These are phyloP conservation scores for Monosporascus sp. DNA, from an alignment of 2,329 filamentous ascomycete genomes.

Conservation along the genomic window DNA sequence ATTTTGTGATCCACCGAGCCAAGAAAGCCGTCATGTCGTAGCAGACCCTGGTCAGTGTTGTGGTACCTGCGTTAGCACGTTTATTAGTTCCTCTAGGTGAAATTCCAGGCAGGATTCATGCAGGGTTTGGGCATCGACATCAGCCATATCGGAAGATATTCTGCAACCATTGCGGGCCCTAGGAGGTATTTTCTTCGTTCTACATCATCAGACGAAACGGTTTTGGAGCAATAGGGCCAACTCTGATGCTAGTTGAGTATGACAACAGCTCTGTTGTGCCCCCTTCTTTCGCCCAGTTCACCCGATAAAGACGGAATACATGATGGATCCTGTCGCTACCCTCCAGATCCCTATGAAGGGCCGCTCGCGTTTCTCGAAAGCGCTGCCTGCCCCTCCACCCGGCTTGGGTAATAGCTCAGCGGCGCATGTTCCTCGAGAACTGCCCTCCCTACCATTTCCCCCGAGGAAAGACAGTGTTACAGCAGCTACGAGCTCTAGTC, in stretches of 20 bases:
- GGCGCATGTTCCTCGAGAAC: conserved; percentile 15
- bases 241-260: conserved; percentile 11
- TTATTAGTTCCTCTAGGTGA: not conserved
- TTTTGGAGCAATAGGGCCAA: conserved; percentile 10
- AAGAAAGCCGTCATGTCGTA: not conserved
- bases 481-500: conserved; percentile 13
- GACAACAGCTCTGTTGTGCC: conserved; percentile 15
- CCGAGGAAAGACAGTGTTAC: conserved; percentile 22
- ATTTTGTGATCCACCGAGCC: not conserved
- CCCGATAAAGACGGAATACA: conserved; percentile 16
- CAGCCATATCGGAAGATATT: conserved; percentile 11
- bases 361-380: conserved; percentile 54
- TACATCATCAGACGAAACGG: conserved; percentile 18
- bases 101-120: not conserved
- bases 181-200: conserved; percentile 6
- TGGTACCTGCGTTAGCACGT: not conserved
- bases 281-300: conserved; percentile 9
- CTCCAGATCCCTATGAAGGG: conserved; percentile 33
- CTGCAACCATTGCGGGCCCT: conserved; percentile 17
- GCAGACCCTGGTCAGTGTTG: not conserved
- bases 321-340: conserved; percentile 12
- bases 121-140: not conserved
- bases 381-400: conserved; percentile 46
- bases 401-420: conserved; percentile 12
- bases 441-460: conserved; percentile 19